phyloP scores from a whole-genome alignment of 352 stramenopile genomes.

The Pythium phragmiticola region DNA sequence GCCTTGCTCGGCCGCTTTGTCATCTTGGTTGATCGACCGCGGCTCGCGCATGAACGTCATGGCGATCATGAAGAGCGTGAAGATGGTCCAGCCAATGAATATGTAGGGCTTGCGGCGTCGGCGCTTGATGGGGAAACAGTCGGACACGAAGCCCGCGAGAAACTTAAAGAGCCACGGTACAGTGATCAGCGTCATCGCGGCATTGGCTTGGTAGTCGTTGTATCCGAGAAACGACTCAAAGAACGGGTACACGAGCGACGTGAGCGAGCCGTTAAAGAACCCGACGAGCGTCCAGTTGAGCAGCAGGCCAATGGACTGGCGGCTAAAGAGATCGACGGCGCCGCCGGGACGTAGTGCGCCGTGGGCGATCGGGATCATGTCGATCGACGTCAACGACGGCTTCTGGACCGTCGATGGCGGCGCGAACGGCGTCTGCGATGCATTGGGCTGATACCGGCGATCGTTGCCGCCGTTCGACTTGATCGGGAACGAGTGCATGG shows the following conservation, averaged over 20 bases:
- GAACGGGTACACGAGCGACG: constrained; percentile 23
- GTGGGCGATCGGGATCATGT: constrained; percentile 8
- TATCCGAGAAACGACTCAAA: constrained; percentile 28
- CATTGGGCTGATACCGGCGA: constrained; percentile 8
- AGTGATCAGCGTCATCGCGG: constrained; percentile 9
- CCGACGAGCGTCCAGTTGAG: constrained; percentile 31
- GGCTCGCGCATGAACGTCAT: constrained; percentile 22
- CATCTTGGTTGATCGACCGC: background rate
- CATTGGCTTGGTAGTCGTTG: constrained; percentile 6
- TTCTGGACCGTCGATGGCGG: background rate
- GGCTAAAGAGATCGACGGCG: constrained; percentile 10
- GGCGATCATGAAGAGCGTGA: constrained; percentile 20
- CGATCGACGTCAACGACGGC: constrained; percentile 3
- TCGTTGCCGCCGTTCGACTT: background rate
- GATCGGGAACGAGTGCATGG: background rate
- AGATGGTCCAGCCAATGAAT: constrained; percentile 27
- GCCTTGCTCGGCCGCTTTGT: background rate
- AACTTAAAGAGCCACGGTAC: constrained; percentile 31
- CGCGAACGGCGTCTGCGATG: constrained; percentile 3
- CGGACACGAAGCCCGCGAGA: constrained; percentile 29
- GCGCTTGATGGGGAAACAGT: constrained; percentile 29
- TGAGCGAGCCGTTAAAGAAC: constrained; percentile 28
- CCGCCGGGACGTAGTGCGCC: constrained; percentile 2
- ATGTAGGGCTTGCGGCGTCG: constrained; percentile 36
- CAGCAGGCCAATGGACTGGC: constrained; percentile 15